These are phyloP conservation scores for Inga leiocalycina DNA, from an alignment of 306 rosid species.

Conservation along the genomic window DNA sequence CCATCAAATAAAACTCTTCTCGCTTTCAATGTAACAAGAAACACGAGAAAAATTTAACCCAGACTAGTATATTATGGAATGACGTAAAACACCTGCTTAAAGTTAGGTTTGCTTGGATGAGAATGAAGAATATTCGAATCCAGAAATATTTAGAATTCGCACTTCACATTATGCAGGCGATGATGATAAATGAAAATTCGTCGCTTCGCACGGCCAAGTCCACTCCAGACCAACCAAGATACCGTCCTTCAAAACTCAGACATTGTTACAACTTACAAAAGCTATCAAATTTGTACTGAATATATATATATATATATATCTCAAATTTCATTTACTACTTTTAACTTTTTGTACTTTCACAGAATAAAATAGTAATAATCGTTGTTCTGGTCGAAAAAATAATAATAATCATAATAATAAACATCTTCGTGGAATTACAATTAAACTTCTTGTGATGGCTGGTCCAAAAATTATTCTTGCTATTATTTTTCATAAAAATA, in stretches of 20 bases:
- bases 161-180: slow-evolving; percentile 22
- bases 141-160: slow-evolving; percentile 26
- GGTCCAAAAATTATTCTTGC: no score
- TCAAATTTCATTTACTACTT: not conserved
- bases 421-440: not conserved
- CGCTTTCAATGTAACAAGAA: slow-evolving; percentile 15
- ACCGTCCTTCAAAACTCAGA: not conserved
- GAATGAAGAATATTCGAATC: slow-evolving; percentile 23
- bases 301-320: not conserved
- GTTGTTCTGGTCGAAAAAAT: no score
- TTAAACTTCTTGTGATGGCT: not conserved
- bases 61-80: slow-evolving; percentile 1
- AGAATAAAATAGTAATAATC: not conserved
- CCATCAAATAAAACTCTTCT: not conserved
- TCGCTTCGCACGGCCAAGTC: slow-evolving; percentile 30
- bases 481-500: not conserved
- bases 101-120: slow-evolving; percentile 26
- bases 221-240: slow-evolving; percentile 3
- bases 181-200: slow-evolving; percentile 35
- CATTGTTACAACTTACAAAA: not conserved
- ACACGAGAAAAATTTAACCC: not conserved
- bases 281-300: not conserved
- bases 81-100: slow-evolving; percentile 39
- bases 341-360: not conserved
- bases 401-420: not conserved